Evolutionary conservation across 179 eudicot species (phyloP).

Genomic region (Beta lomatogona): DNA sequence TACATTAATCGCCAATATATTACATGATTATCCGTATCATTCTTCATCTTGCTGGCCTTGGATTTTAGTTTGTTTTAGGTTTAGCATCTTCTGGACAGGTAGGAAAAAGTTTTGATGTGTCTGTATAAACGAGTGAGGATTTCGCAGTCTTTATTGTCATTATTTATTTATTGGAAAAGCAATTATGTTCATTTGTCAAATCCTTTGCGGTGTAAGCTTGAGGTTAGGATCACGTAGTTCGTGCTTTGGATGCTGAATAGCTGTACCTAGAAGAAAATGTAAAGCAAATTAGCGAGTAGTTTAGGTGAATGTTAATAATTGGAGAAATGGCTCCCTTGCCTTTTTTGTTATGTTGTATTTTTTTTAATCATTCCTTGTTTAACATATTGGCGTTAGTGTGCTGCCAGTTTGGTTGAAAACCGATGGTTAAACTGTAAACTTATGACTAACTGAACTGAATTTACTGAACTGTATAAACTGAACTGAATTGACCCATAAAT

Average conservation of each 20-base stretch:
- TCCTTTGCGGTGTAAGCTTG: neutral
- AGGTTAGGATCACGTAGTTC: too few species aligned
- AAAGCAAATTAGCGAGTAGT: constrained; percentile 1
- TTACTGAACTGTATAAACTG: too few species aligned
- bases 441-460: too few species aligned
- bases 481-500: too few species aligned
- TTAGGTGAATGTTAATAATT: neutral
- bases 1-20: too few species aligned
- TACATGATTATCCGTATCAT: constrained; percentile 17
- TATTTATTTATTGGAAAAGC: constrained; percentile 13
- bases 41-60: constrained; percentile 25
- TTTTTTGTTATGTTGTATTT: neutral
- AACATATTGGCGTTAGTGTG: too few species aligned
- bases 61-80: constrained; percentile 14
- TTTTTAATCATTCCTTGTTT: too few species aligned
- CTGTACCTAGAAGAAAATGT: neutral
- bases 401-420: too few species aligned
- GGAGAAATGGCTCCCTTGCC: neutral
- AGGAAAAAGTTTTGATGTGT: constrained; percentile 23
- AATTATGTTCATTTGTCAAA: neutral
- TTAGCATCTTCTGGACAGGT: constrained; percentile 11
- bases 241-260: neutral
- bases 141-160: constrained; percentile 10
- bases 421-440: too few species aligned
- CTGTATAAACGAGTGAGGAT: constrained; percentile 29